These are phyloP conservation scores for Candida yuanshanica DNA, from an alignment of 805 yeast genomes.

Conservation along the genomic window DNA sequence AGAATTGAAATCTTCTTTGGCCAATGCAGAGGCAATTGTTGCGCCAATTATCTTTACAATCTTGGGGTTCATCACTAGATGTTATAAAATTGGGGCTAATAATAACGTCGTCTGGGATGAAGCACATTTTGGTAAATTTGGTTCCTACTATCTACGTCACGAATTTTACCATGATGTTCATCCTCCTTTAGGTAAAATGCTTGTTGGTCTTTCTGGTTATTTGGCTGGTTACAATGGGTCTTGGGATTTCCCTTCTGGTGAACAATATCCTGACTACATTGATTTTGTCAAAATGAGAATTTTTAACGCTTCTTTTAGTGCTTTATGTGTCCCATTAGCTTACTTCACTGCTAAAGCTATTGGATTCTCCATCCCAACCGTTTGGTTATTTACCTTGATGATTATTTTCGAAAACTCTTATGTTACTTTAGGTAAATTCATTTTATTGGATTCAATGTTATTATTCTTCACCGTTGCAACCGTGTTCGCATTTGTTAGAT, in stretches of 20 bases:
- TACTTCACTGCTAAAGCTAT: conserved; percentile 74
- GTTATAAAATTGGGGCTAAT: conserved; percentile 68
- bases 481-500: conserved; percentile 62
- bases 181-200: conserved; percentile 94
- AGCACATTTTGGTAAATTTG: conserved; percentile 96
- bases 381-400: conserved; percentile 78
- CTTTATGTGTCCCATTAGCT: conserved; percentile 80
- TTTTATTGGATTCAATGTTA: conserved; percentile 86
- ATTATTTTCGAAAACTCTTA: conserved; percentile 78
- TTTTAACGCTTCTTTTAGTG: conserved; percentile 80
- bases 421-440: conserved; percentile 82
- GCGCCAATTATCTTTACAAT: conserved; percentile 65
- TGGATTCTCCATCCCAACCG: conserved; percentile 64
- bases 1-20: conserved; percentile 17
- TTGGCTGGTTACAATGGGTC: conserved; percentile 83
- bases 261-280: conserved; percentile 64
- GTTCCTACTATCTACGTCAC: conserved; percentile 81
- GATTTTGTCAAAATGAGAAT: conserved; percentile 84
- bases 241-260: conserved; percentile 85
- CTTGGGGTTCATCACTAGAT: conserved; percentile 65
- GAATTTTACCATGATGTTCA: conserved; percentile 95
- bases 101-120: conserved; percentile 92
- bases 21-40: conserved; percentile 27
- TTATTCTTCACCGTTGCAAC: conserved; percentile 86
- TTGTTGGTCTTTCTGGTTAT: conserved; percentile 83